Conservation (phyloP, 768 basidiomycete genomes). For the Agrocybe chaxingu region DNA sequence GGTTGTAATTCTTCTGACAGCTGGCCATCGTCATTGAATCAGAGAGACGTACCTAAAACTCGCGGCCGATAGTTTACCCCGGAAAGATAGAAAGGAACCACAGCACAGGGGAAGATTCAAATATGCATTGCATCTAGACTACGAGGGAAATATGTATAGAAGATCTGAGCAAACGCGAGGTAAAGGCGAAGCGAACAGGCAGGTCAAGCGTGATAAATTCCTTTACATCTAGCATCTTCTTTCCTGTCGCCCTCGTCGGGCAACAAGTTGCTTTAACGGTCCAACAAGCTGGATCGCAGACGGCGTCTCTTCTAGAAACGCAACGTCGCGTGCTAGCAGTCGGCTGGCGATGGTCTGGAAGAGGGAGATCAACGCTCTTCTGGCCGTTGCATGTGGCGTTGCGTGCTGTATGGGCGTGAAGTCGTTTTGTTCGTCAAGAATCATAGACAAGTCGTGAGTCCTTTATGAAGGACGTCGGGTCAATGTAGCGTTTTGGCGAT, state of each 20-base stretch:
- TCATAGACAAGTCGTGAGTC: constrained; percentile 27
- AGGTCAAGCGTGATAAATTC: constrained; percentile 9
- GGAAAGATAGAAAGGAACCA: not conserved
- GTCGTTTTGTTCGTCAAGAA: constrained; percentile 37
- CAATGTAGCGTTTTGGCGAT: constrained; percentile 8
- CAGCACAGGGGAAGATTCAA: constrained; percentile 5
- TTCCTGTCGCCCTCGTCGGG: constrained; percentile 6
- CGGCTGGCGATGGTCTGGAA: constrained; percentile 4
- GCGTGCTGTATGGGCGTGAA: not conserved
- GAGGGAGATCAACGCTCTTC: not conserved
- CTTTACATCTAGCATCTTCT: constrained; percentile 11
- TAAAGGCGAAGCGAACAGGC: constrained; percentile 4
- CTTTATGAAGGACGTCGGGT: constrained; percentile 3
- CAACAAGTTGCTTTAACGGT: not conserved
- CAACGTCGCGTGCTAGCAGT: constrained; percentile 2
- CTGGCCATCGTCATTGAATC: too few relatives aligned
- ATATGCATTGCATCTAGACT: constrained; percentile 14
- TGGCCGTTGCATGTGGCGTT: not conserved
- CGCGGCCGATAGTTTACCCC: too few relatives aligned
- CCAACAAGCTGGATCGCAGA: not conserved
- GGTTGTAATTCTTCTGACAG: too few relatives aligned
- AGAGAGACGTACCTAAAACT: too few relatives aligned
- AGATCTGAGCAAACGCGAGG: constrained; percentile 10
- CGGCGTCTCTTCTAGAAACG: constrained; percentile 17
- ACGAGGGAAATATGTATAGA: constrained; percentile 9